These are phyloP conservation scores for Coemansia sp. DNA, from an alignment of 192 early-diverging fungal species.

Conservation along the genomic window DNA sequence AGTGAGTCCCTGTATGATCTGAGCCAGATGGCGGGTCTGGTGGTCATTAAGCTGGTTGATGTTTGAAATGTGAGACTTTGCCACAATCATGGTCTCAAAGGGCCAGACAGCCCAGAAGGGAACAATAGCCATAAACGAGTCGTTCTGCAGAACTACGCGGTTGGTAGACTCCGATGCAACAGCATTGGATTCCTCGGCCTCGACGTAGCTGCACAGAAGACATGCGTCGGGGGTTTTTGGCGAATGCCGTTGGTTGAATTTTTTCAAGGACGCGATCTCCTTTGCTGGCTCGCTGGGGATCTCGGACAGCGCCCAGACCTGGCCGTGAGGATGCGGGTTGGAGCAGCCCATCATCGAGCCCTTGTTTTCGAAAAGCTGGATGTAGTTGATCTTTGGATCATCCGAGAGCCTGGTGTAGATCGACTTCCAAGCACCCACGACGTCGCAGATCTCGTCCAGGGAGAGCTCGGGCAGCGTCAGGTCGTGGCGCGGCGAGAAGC, in stretches of 20 bases:
- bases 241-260: constrained; percentile 58
- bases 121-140: constrained; percentile 75
- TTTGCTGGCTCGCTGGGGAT: constrained; percentile 77
- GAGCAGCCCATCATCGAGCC: constrained; percentile 95
- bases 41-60: constrained; percentile 52
- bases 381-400: constrained; percentile 64
- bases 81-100: constrained; percentile 85
- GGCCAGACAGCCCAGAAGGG: constrained; percentile 99
- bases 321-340: constrained; percentile 94
- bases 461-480: constrained; percentile 86
- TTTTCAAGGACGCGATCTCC: constrained; percentile 65
- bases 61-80: constrained; percentile 60
- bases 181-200: constrained; percentile 38
- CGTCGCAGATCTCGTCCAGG: constrained; percentile 57
- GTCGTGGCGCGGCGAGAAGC: constrained; percentile 88
- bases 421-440: constrained; percentile 75
- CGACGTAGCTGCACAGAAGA: constrained; percentile 80
- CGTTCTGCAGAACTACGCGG: constrained; percentile 78
- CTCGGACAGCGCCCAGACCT: constrained; percentile 85
- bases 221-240: constrained; percentile 41
- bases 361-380: constrained; percentile 98
- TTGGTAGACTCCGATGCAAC: constrained; percentile 31
- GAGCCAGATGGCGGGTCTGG: constrained; percentile 69
- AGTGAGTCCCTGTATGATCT: constrained; percentile 70
- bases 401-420: constrained; percentile 57